Base-by-base conservation (phyloP, 352 stramenopile species). In the Globisporangium megalacanthum region DNA sequence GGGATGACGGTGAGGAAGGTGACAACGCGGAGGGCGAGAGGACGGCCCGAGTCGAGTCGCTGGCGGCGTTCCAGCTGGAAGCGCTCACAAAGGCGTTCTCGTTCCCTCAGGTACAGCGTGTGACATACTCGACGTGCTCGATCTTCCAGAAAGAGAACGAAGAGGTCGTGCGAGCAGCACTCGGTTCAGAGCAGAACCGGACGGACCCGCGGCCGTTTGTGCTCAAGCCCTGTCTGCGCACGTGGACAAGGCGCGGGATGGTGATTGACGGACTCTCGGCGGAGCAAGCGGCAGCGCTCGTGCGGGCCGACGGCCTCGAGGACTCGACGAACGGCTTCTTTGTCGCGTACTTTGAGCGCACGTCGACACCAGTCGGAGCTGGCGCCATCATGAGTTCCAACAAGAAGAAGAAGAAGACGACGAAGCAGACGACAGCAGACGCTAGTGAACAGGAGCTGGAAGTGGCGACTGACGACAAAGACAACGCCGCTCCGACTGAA, bases 51-150 rank as follows among this genome's bases (percentile, higher is more conserved):
- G 72, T 98, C 39, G 69, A 97, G 66, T 86, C 81, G 20, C 81
- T 99, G n/a, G 83, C 91, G 0, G 89, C 94, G 51, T 99, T 99
- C 71, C 96, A 99, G 66, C 67, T 97, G 13, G 69, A 97, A 55
- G 91, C 89, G 42, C 69, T 99, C 6, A 71, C 88, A 46, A 97
- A 99, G 73, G 92, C 94, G 0, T 96, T 98, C 60, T 96, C 69
- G 56, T 98, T 99, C 70, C 89, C 92, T 3, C 68, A 94, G 56
- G 95, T 98, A 1, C 68, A 98, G 62, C 83, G 86, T 35, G 87
- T 99, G 48, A 91, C 96, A 19, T 99, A 99, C 73, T 98, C 95
- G 20, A 99, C 96, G 35, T 99, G 96, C 72, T 98, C 93, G 13
- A 79, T 98, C 42, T 95, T 98, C 70, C 76, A 92, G 47, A 86